Base-by-base conservation (phyloP, 306 rosid species). In the Alnus glutinosa region DNA sequence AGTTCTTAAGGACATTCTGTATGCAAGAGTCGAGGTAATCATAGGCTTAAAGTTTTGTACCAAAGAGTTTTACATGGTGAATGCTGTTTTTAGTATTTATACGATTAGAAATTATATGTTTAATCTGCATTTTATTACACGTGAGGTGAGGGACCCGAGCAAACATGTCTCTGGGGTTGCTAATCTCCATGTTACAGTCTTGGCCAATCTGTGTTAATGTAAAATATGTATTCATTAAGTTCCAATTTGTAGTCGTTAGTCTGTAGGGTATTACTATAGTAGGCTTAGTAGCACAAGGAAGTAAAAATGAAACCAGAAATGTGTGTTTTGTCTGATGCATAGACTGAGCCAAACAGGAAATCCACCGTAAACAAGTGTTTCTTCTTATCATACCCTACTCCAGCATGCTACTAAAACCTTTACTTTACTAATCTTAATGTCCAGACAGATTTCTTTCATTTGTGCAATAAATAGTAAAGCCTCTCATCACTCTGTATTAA, bases 21-120 rank as follows among this genome's bases (percentile, higher is more conserved):
- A 95, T 73, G 81, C 92, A 13, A 84, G 81, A 75, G 89, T 90
- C 79, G 91, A 95, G 98, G 98, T 95, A 92, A 79, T 47, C 58
- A 30, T 52, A 68, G 23, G 46, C 59, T 10, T 49, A 49, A 14
- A 7, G 32, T 18, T 9, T 76, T 70, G 3, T 49, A 23, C 9
- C 7, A 9, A 18, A 50, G 39, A 55, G n/a, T 61, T 73, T 6
- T 18, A 46, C 13, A 3, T 8, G 48, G 61, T 80, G 16, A 47
- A 55, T 55, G 11, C 10, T 13, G 5, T 12, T 18, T 37, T 36
- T 39, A 49, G 11, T 3, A 14, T 68, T 34, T 54, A 48, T 52
- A 52, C n/a, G 2, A 48, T 23, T 23, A 23, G 28, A 23, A 23
- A 23, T 23, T 23, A 23, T 23, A 23, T 1, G 19, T 54, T 4